Percentiles rank a stretch among this genome's conserved stretches.
Evolutionary conservation across 2,329 filamentous ascomycete genomes (phyloP).

Genomic region (Botrytis deweyae): DNA sequence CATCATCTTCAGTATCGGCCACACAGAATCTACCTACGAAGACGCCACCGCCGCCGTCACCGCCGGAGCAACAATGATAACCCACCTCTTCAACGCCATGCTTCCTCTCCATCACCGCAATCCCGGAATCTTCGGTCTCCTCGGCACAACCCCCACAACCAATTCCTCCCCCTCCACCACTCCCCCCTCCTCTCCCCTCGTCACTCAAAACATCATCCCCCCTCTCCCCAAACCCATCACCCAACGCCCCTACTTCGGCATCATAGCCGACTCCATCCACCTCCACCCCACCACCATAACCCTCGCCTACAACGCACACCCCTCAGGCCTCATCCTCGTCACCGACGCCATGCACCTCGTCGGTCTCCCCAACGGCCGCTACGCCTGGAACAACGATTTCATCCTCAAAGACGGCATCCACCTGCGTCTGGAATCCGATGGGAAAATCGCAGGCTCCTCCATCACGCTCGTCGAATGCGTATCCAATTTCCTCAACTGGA

Average conservation of each 20-base stretch:
- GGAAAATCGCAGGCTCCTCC: slow-evolving; percentile 73
- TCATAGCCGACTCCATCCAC: slow-evolving; percentile 90
- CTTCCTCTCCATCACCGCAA: slow-evolving; percentile 85
- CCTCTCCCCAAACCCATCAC: not conserved
- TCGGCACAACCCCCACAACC: slow-evolving; percentile 61
- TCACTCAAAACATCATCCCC: slow-evolving; percentile 37
- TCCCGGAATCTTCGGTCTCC: slow-evolving; percentile 82
- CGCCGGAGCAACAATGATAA: slow-evolving; percentile 85
- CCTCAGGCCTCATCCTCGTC: slow-evolving; percentile 80
- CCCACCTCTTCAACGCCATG: slow-evolving; percentile 94
- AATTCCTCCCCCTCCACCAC: slow-evolving; percentile 17
- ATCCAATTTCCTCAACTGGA: slow-evolving; percentile 77
- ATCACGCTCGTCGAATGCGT: slow-evolving; percentile 78
- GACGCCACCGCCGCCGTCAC: slow-evolving; percentile 69
- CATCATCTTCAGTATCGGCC: slow-evolving; percentile 79
- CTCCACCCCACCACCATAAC: slow-evolving; percentile 85
- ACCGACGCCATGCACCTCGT: slow-evolving; percentile 90
- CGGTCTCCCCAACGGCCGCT: slow-evolving; percentile 78
- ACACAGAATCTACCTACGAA: slow-evolving; percentile 85
- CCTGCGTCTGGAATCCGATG: slow-evolving; percentile 73
- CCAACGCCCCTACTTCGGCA: slow-evolving; percentile 73
- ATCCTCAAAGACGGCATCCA: slow-evolving; percentile 71
- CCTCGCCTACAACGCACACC: slow-evolving; percentile 85
- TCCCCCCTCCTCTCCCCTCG: slow-evolving; percentile 41
- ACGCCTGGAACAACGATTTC: slow-evolving; percentile 70